These are phyloP conservation scores for Xylaria scruposa DNA, from an alignment of 495 filamentous ascomycete genomes.

Conservation along the genomic window DNA sequence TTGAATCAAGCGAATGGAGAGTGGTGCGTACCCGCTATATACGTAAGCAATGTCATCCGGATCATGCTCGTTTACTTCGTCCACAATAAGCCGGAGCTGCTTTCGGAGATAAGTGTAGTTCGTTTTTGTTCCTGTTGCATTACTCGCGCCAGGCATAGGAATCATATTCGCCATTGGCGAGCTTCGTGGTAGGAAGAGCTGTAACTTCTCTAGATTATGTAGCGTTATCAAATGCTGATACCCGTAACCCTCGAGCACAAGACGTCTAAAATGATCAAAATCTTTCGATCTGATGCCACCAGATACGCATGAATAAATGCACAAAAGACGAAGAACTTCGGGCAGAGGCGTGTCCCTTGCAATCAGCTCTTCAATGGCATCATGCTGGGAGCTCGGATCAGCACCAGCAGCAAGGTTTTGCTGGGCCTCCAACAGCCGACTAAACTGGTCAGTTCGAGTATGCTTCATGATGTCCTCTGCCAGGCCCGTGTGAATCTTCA, in stretches of 20 bases:
- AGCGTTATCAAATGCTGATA: constrained; percentile 93
- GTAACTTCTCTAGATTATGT: constrained; percentile 86
- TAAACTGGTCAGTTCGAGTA: constrained; percentile 87
- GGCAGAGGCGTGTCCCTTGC: constrained; percentile 80
- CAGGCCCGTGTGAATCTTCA: constrained; percentile 88
- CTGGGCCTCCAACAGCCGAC: constrained; percentile 87
- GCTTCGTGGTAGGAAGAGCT: constrained; percentile 75
- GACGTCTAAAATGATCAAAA: constrained; percentile 84
- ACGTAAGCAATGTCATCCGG: constrained; percentile 96
- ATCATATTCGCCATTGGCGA: constrained; percentile 75
- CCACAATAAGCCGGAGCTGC: constrained; percentile 85
- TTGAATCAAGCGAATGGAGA: constrained; percentile 94
- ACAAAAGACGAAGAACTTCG: constrained; percentile 82
- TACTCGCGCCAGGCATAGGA: constrained; percentile 63
- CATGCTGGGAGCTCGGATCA: constrained; percentile 86
- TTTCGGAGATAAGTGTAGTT: constrained; percentile 90
- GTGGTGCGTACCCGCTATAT: constrained; percentile 94
- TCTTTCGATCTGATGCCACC: constrained; percentile 88
- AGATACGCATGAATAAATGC: constrained; percentile 87
- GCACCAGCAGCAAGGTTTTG: constrained; percentile 93
- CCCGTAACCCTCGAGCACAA: constrained; percentile 91
- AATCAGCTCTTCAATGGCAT: constrained; percentile 91
- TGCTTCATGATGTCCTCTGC: constrained; percentile 94
- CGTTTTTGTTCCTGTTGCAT: constrained; percentile 71
- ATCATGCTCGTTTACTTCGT: constrained; percentile 97